Base-by-base conservation (phyloP, 106 monocot genomes). In the Gastrodia elata region DNA sequence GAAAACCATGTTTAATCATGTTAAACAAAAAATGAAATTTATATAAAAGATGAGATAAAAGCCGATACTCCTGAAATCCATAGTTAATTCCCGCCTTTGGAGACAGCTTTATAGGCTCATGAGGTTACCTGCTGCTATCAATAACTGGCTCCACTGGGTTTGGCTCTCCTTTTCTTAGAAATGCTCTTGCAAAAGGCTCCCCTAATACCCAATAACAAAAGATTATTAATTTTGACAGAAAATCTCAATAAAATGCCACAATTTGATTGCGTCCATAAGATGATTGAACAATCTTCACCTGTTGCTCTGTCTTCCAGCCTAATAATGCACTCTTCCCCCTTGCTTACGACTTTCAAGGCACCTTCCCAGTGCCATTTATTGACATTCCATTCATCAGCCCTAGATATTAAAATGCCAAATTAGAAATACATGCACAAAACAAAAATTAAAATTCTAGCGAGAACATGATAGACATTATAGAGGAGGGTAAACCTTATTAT, bases 311-410 rank as follows among this genome's bases (percentile, higher is more conserved):
- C 96, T 86, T 90, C 96, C 28, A 98, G 80, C 80, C 56, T 84
- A 58, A 98, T 93, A 73, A 88, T 85, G 73, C 97, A 98, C 68
- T 98, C 88, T 70, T 93, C 90, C 25, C 90, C 93, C 77, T 88
- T 98, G 87, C 93, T 91, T 68, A 93, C 76, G 39, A 98, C 97
- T 77, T 91, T 98, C 57, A 98, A 68, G 70, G 74, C 74, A 34
- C 97, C 97, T 68, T 92, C 97, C 97, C 97, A 98, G 2, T 73
- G 82, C 97, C 97, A 98, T 74, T 98, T 90, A 76, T 98, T 98
- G n/a, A 98, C 90, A 87, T 98, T 79, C 97, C 97, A 98, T 78
- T 98, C 97, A 87, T 98, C 97, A 70, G 97, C 97, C 76, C 97
- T 98, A 76, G 58, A 71, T 61, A 34, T 48, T 56, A 79, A n/a